Conservation (phyloP, 176 grass and related monocot species). For the Bolboschoenus planiculmis region DNA sequence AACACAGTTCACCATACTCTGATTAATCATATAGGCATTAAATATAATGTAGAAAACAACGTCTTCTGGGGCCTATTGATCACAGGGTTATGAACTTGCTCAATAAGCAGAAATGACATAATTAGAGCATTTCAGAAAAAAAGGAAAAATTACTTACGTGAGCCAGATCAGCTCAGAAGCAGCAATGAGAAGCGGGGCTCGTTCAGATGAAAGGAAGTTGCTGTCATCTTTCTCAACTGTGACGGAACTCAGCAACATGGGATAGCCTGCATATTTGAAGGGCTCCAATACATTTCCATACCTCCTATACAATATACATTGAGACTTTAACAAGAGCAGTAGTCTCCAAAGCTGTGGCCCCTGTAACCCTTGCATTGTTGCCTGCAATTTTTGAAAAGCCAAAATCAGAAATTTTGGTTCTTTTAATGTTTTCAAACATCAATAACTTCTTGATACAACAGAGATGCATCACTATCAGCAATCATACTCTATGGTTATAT, state of each 20-base stretch:
- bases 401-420: slow-evolving; percentile 5
- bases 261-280: slow-evolving; percentile 99
- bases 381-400: slow-evolving; percentile 32
- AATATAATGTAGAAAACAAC: not conserved
- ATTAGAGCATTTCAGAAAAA: not conserved
- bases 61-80: not conserved
- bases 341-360: slow-evolving; percentile 94
- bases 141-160: slow-evolving; percentile 52
- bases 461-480: not conserved
- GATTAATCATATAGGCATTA: not conserved
- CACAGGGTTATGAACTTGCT: slow-evolving; percentile 25
- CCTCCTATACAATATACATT: slow-evolving; percentile 96
- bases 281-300: slow-evolving; percentile 88
- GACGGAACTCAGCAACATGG: slow-evolving; percentile 92
- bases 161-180: slow-evolving; percentile 98
- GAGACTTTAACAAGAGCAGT: slow-evolving; percentile 85
- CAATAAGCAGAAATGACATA: slow-evolving; percentile 13
- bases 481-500: slow-evolving; percentile 3
- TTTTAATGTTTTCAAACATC: slow-evolving; percentile 7
- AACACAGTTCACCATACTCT: not conserved
- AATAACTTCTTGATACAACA: not conserved
- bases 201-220: slow-evolving; percentile 98
- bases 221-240: slow-evolving; percentile 89
- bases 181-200: slow-evolving; percentile 76
- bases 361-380: slow-evolving; percentile 98